Evolutionary conservation across 1,284 basidiomycete species (phyloP).

Genomic region (Neotropicomus parvogracilis): DNA sequence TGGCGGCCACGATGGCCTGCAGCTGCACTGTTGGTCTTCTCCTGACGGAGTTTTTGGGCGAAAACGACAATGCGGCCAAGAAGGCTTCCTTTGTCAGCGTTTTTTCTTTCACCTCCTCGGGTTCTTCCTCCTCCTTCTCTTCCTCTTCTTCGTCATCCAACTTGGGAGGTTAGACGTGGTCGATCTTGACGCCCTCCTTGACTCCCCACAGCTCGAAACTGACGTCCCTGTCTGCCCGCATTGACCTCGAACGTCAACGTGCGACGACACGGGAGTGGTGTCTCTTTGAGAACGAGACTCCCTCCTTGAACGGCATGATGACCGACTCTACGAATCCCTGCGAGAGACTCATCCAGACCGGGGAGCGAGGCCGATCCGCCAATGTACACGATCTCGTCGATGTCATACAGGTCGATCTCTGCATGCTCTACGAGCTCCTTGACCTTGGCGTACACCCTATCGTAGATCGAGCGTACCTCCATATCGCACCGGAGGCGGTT

Average conservation of each 20-base stretch:
- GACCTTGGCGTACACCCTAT: slow-evolving; percentile 62
- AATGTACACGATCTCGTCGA: slow-evolving; percentile 91
- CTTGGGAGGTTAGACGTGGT: slow-evolving; percentile 55
- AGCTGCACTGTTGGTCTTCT: slow-evolving; percentile 59
- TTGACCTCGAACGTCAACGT: slow-evolving; percentile 69
- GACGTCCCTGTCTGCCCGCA: slow-evolving; percentile 46
- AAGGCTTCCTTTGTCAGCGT: slow-evolving; percentile 60
- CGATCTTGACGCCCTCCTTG: slow-evolving; percentile 74
- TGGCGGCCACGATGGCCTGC: slow-evolving; percentile 50
- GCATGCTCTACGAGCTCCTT: slow-evolving; percentile 59
- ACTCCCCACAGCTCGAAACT: slow-evolving; percentile 89
- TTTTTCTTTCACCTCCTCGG: slow-evolving; percentile 64
- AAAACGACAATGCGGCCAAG: slow-evolving; percentile 53
- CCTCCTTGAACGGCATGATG: slow-evolving; percentile 59
- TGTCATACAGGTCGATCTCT: slow-evolving; percentile 69
- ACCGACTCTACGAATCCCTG: slow-evolving; percentile 70
- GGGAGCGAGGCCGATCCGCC: slow-evolving; percentile 87
- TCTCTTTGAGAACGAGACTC: slow-evolving; percentile 71
- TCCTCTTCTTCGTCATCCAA: slow-evolving; percentile 50
- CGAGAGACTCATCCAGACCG: slow-evolving; percentile 77
- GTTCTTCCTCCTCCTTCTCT: slow-evolving; percentile 39
- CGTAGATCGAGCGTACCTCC: slow-evolving; percentile 74
- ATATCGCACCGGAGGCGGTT: slow-evolving; percentile 94
- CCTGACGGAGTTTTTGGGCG: slow-evolving; percentile 48
- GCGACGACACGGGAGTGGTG: slow-evolving; percentile 77